Base-by-base conservation (phyloP, 2,329 filamentous ascomycete species). In the Zasmidium angulare region DNA sequence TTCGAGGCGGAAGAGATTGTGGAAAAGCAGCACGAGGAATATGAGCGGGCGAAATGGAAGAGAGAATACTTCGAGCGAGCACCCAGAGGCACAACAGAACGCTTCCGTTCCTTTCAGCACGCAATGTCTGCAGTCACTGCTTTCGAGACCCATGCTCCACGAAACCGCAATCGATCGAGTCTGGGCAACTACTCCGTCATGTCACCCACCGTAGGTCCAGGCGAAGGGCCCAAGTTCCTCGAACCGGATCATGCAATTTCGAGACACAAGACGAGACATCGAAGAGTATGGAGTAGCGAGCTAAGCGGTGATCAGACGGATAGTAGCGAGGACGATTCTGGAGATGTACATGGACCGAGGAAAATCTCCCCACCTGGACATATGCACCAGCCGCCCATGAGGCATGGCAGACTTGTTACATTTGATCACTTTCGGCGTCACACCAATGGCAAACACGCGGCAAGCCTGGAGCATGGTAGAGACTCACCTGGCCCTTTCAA, bases 281-380 rank as follows among this genome's bases (percentile, higher is more conserved):
- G 62, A 22, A 62, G 70, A 56, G 69, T 65, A n/a, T 72, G 63
- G 62, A 73, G 70, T 50, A 73, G 68, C 56, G 71, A 73, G 53
- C 69, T 73, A 29, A 71, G 66, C 26, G 69, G 67, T 22, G 71
- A 73, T 60, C 71, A 73, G 50, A 71, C 69, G 4, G 69, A 68
- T 56, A 73, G 70, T 53, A 69, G 69, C n/a, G 70, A 67, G 14
- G 63, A 70, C 23, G 65, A 67, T 11, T 60, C 62, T 40, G 55
- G 51, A 24, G 65, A 63, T 17, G 46, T 53, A 10, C 56, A 59
- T 53, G 53, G 54, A 9, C 50, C 55, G 50, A 59, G 58, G n/a
- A 55, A 55, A n/a, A 48, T 59, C 20, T 53, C 56, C 14, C 57
- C 62, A 11, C 53, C 60, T 12, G 53, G 51, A 21, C 52, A 61